Conservation (phyloP, 2,329 filamentous ascomycete genomes). For the Colletotrichum magnum region DNA sequence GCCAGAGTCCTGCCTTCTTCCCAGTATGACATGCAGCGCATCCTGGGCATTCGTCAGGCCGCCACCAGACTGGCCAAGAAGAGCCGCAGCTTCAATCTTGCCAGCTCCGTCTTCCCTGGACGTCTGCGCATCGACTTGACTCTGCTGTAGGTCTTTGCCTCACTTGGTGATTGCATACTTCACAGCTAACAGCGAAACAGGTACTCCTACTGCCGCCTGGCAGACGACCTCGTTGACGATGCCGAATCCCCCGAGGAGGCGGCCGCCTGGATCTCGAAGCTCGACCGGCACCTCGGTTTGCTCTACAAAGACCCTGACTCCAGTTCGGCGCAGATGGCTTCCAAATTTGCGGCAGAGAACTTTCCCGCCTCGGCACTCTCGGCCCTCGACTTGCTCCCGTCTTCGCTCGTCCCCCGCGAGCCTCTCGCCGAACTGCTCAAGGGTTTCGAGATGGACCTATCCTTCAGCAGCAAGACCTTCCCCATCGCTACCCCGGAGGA, state of each 20-base stretch:
- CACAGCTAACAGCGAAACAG: slow-evolving; percentile 49
- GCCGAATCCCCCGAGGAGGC: slow-evolving; percentile 67
- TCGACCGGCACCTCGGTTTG: slow-evolving; percentile 70
- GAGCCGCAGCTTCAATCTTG: slow-evolving; percentile 81
- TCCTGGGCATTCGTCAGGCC: slow-evolving; percentile 72
- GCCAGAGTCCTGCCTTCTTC: slow-evolving; percentile 62
- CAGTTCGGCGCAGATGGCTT: slow-evolving; percentile 35
- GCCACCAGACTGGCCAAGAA: slow-evolving; percentile 71
- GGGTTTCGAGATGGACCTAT: slow-evolving; percentile 78
- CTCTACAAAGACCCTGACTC: slow-evolving; percentile 56
- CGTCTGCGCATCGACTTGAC: slow-evolving; percentile 78
- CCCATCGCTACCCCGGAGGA: slow-evolving; percentile 73
- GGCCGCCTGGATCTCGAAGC: slow-evolving; percentile 69
- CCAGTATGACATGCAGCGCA: slow-evolving; percentile 69
- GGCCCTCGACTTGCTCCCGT: slow-evolving; percentile 73
- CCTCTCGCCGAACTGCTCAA: slow-evolving; percentile 76
- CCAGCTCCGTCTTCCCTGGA: slow-evolving; percentile 78
- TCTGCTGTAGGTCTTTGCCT: slow-evolving; percentile 63
- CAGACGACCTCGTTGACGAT: slow-evolving; percentile 81
- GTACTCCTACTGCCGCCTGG: slow-evolving; percentile 81
- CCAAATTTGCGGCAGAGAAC: slow-evolving; percentile 57
- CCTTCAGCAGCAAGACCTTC: slow-evolving; percentile 61
- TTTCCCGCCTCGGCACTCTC: slow-evolving; percentile 68
- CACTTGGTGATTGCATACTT: too few species aligned
- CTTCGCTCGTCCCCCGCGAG: slow-evolving; percentile 65